A percentile compares a stretch with the other conserved stretches of the same genome.
These are phyloP conservation scores for Penicillium paxilli DNA, from an alignment of 495 filamentous ascomycete species.

Conservation along the genomic window DNA sequence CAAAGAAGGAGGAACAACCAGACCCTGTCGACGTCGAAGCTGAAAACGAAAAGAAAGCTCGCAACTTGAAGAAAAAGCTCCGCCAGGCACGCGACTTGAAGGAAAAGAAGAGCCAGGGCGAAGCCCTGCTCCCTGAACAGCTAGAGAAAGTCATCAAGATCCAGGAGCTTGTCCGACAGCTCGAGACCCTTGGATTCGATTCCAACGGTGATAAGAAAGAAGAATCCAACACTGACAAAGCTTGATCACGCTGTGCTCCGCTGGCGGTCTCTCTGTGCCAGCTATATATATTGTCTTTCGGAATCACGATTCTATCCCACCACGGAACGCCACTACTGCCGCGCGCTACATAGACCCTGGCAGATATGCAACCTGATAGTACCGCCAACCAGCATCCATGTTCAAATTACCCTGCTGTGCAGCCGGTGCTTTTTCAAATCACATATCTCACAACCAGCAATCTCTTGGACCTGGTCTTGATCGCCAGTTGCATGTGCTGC, in stretches of 20 bases:
- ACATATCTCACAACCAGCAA: background rate
- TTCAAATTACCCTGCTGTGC: background rate
- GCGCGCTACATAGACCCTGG: background rate
- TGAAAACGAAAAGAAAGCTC: constrained; percentile 89
- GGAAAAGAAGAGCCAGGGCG: constrained; percentile 86
- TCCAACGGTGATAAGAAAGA: constrained; percentile 55
- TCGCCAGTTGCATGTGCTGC: background rate
- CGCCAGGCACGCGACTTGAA: constrained; percentile 88
- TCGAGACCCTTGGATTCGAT: constrained; percentile 86
- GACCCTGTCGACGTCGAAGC: constrained; percentile 61
- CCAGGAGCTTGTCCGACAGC: constrained; percentile 84
- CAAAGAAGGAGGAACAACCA: constrained; percentile 34
- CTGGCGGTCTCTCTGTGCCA: too few relatives aligned
- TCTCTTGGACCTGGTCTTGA: background rate
- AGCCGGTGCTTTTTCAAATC: background rate
- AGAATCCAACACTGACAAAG: constrained; percentile 8
- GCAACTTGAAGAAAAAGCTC: constrained; percentile 94
- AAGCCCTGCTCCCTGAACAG: constrained; percentile 84
- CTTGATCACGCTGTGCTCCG: constrained; percentile 2
- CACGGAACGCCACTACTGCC: background rate
- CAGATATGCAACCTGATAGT: background rate
- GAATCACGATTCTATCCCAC: background rate
- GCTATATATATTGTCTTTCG: background rate
- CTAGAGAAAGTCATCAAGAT: constrained; percentile 97
- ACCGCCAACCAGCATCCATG: background rate